Conservation (phyloP, 352 stramenopile genomes). For the Globisporangium heterothallicum region DNA sequence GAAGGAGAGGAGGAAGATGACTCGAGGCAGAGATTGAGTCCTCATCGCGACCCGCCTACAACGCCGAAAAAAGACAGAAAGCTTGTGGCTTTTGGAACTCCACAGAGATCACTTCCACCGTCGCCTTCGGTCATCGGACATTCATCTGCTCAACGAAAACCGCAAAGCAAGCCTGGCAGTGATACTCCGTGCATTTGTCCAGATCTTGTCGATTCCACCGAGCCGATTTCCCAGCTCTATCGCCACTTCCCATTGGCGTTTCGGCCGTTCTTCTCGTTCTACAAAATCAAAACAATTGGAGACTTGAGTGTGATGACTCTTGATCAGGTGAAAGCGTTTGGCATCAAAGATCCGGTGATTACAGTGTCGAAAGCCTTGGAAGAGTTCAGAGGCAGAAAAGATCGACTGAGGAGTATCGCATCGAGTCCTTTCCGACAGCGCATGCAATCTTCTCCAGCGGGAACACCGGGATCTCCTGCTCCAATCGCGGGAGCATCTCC, state of each 20-base stretch:
- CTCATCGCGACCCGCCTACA: neutral
- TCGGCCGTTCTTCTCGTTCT: constrained; percentile 47
- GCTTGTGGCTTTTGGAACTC: neutral
- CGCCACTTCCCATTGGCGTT: constrained; percentile 51
- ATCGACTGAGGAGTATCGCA: constrained; percentile 26
- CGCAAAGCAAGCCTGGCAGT: neutral
- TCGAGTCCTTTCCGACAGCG: constrained; percentile 38
- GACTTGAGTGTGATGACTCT: constrained; percentile 47
- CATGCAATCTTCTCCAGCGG: constrained; percentile 11
- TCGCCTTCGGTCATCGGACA: neutral
- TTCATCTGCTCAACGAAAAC: neutral
- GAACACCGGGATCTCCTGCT: constrained; percentile 12
- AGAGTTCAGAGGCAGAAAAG: constrained; percentile 40
- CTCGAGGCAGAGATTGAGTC: neutral
- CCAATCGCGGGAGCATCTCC: constrained; percentile 19
- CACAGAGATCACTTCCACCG: neutral
- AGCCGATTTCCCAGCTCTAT: constrained; percentile 44
- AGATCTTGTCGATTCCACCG: constrained; percentile 34
- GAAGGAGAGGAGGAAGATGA: neutral
- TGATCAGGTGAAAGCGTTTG: constrained; percentile 51
- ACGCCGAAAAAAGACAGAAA: constrained; percentile 2
- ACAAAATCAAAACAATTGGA: constrained; percentile 67
- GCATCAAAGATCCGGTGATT: constrained; percentile 46
- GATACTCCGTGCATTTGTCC: constrained; percentile 36
- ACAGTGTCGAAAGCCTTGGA: constrained; percentile 50